Conservation (phyloP, 2,329 filamentous ascomycete species). For the Cryoendolithus antarcticus region DNA sequence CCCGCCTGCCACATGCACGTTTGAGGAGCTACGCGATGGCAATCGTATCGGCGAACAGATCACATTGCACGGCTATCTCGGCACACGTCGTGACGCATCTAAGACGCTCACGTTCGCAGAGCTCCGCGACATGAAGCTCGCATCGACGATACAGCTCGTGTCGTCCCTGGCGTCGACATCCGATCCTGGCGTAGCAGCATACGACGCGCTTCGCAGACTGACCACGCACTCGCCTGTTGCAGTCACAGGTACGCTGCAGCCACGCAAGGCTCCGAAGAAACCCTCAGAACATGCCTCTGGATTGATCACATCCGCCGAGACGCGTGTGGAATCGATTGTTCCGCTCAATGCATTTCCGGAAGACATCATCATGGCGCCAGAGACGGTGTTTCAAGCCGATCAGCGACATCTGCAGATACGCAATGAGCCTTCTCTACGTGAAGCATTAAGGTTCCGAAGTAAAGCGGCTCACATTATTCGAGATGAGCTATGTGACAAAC, state of each 20-base stretch:
- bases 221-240: conserved; percentile 40
- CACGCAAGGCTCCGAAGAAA: conserved; percentile 27
- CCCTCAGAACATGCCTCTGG: conserved; percentile 2
- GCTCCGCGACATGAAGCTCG: conserved; percentile 30
- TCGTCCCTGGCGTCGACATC: conserved; percentile 16
- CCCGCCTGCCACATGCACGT: conserved; percentile 30
- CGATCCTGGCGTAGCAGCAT: conserved; percentile 16
- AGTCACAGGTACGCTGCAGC: conserved; percentile 37
- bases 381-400: conserved; percentile 60
- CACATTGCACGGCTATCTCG: conserved; percentile 59
- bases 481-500: conserved; percentile 39
- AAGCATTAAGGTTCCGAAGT: conserved; percentile 60
- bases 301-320: conserved; percentile 36
- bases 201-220: conserved; percentile 14
- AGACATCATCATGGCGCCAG: conserved; percentile 63
- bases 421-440: conserved; percentile 53
- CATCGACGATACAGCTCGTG: conserved; percentile 27
- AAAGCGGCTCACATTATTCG: conserved; percentile 43
- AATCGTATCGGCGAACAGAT: conserved; percentile 26
- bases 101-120: conserved; percentile 61
- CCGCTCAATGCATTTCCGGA: conserved; percentile 62
- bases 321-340: conserved; percentile 50
- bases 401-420: conserved; percentile 76
- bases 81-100: conserved; percentile 53
- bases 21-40: conserved; percentile 15